These are phyloP conservation scores for Passiflora organensis DNA, from an alignment of 345 rosid species.

Conservation along the genomic window DNA sequence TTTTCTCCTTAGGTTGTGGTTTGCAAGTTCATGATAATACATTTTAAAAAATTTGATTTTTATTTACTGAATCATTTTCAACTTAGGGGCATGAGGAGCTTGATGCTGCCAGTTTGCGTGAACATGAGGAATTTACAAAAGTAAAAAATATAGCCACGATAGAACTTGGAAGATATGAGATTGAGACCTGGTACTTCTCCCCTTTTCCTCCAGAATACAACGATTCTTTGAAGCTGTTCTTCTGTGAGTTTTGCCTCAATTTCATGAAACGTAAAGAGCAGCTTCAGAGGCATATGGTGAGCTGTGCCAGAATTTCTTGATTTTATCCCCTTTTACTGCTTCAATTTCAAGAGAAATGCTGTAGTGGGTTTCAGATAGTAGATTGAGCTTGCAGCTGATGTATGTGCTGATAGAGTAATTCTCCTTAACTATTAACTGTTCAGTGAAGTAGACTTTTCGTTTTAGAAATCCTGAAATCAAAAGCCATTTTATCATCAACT, in stretches of 20 bases:
- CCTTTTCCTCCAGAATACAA: conserved; percentile 98
- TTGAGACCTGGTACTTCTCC: conserved; percentile 99
- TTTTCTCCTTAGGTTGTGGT: too few relatives aligned
- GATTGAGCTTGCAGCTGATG: background rate
- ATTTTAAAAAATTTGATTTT: background rate
- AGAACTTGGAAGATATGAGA: conserved; percentile 98
- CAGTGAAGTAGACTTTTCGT: too few relatives aligned
- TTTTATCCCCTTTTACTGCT: background rate
- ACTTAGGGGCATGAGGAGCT: conserved; percentile 96
- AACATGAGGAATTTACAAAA: conserved; percentile 98
- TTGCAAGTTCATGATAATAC: too few relatives aligned
- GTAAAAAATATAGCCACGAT: conserved; percentile 96
- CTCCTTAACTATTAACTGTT: too few relatives aligned
- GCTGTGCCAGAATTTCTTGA: conserved; percentile 20
- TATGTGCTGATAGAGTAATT: background rate
- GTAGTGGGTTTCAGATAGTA: too few relatives aligned
- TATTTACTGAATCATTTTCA: background rate
- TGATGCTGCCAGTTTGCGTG: conserved; percentile 99
- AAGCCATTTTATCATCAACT: too few relatives aligned
- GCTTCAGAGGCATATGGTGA: conserved; percentile 99
- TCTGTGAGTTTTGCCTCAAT: conserved; percentile 98
- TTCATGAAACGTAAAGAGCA: conserved; percentile 99
- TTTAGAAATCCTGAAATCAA: too few relatives aligned
- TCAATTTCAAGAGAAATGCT: background rate
- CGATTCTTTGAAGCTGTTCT: conserved; percentile 88